phyloP scores from a whole-genome alignment of 768 basidiomycete species.

The Scleroderma bovista region DNA sequence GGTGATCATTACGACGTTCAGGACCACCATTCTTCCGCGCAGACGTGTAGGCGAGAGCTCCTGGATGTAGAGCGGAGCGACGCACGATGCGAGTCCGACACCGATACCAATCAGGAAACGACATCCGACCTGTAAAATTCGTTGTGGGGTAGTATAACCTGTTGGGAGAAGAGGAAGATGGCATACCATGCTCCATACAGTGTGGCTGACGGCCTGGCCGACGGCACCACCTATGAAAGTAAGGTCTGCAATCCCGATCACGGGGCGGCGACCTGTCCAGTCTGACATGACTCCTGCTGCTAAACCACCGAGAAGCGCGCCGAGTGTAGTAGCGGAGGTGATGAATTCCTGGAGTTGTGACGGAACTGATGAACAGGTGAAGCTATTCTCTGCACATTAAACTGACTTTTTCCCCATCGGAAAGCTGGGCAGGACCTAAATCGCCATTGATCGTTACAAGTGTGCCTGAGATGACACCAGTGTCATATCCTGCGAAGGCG shows the following conservation, averaged over 20 bases:
- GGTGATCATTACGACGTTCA: conserved; percentile 82
- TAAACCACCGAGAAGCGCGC: conserved; percentile 72
- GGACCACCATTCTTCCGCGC: conserved; percentile 72
- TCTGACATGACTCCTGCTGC: conserved; percentile 66
- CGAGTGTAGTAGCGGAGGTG: conserved; percentile 73
- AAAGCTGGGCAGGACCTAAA: conserved; percentile 51
- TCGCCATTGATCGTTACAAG: conserved; percentile 67
- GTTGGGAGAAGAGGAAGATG: neutral
- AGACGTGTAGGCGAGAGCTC: conserved; percentile 73
- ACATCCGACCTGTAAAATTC: conserved; percentile 49
- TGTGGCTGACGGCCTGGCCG: conserved; percentile 62
- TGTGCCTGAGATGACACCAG: conserved; percentile 77
- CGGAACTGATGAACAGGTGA: neutral
- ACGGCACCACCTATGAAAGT: conserved; percentile 75
- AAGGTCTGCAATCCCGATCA: conserved; percentile 61
- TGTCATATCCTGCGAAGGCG: conserved; percentile 59
- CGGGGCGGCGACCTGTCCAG: conserved; percentile 59
- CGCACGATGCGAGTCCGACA: conserved; percentile 71
- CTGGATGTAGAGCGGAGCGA: conserved; percentile 80
- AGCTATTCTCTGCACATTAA: neutral
- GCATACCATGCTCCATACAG: conserved; percentile 64
- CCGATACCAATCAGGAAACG: conserved; percentile 72
- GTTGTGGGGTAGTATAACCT: neutral
- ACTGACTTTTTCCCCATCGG: conserved; percentile 58
- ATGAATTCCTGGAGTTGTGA: conserved; percentile 63